Base-by-base conservation (phyloP, 129 eudicot species). In the Pulicaria dysenterica region DNA sequence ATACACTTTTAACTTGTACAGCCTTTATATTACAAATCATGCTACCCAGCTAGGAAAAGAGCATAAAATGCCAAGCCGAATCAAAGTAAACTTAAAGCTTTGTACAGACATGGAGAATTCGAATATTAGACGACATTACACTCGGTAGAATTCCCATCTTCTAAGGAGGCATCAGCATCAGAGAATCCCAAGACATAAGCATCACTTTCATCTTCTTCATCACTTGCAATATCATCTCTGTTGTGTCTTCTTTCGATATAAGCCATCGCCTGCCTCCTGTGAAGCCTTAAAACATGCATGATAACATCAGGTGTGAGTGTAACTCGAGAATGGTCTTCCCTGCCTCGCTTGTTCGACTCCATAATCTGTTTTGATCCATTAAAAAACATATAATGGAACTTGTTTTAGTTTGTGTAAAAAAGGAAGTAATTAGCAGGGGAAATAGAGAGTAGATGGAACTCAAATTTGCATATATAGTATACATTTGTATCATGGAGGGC, bases 231-330 rank as follows among this genome's bases (percentile, higher is more conserved):
- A 74, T 85, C 94, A 14, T 79, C 79, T 82, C 91, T 80, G 45
- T 77, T 66, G 11, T 67, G 72, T 64, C 88, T 78, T 68, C 97
- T 74, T 80, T 92, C 94, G 0, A 87, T 78, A 73, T 84, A 92
- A 64, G 88, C 89, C 74, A 81, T 74, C 7, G 94, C 89, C 62
- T 89, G 97, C 78, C 97, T 80, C 79, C 94, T 81, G 58, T 89
- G 93, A 44, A 92, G 80, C 50, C 97, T 88, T 54, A 92, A 77
- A 75, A 89, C 94, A 60, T 89, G 97, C 97, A 92, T 92, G 17
- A 85, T 81, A 41, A 88, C 87, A 49, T 86, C 96, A 0, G 97
- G 96, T 14, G 94, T 83, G 60, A 88, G 88, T 16, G 96, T 80
- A 40, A 84, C 85, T 4, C 83, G 85, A 31, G 92, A 89, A 72